Conservation (phyloP, 345 rosid species). For the Salix koriyanagi region DNA sequence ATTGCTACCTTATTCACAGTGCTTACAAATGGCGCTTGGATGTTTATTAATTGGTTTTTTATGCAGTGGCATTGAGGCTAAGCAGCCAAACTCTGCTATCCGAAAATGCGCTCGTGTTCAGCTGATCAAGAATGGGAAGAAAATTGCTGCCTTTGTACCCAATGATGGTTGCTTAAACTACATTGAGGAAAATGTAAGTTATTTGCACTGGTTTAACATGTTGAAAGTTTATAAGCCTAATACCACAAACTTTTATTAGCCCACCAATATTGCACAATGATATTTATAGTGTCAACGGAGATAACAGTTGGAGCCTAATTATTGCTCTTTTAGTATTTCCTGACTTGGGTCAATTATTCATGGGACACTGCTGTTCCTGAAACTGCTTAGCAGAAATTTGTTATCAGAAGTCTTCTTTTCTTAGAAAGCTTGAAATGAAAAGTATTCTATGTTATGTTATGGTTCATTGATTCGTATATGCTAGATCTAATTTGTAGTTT, state of each 20-base stretch:
- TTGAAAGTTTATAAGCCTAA: not conserved
- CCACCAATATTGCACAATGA: not conserved
- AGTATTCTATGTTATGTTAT: not conserved
- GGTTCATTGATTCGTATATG: not conserved
- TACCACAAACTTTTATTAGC: not conserved
- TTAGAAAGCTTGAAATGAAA: not conserved
- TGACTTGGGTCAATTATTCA: not conserved
- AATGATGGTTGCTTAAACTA: conserved; percentile 95
- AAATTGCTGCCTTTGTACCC: conserved; percentile 95
- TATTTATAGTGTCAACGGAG: not conserved
- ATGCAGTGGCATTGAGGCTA: conserved; percentile 91
- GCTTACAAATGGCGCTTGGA: not conserved
- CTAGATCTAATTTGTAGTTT: not conserved
- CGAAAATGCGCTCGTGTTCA: conserved; percentile 95
- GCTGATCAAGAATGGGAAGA: conserved; percentile 86
- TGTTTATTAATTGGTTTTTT: conserved; percentile 19
- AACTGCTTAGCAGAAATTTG: not conserved
- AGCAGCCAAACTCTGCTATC: conserved; percentile 99
- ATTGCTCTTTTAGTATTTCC: not conserved
- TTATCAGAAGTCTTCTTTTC: not conserved
- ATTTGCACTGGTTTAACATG: not conserved
- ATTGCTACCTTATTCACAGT: not conserved
- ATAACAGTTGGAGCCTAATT: not conserved
- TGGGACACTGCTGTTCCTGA: not conserved
- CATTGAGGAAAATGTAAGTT: conserved; percentile 82